Evolutionary conservation across 2,329 filamentous ascomycete species (phyloP).

Genomic region (Hypoxylon sp.): DNA sequence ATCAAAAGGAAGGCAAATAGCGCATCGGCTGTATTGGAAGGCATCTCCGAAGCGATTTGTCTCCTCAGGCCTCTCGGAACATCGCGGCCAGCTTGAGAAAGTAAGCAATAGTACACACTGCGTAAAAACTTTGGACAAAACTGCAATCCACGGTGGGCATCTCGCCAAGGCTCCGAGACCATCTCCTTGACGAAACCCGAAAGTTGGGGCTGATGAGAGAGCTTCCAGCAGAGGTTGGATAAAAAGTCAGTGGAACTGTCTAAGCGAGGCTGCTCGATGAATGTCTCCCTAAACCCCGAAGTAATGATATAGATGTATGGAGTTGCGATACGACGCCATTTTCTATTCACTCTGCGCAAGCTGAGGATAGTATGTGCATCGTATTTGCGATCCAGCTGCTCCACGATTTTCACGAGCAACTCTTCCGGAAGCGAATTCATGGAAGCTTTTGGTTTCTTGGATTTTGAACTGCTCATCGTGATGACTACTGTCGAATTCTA

Average conservation of each 20-base stretch:
- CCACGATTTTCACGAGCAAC: constrained; percentile 8
- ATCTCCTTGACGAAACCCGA: constrained; percentile 25
- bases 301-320: constrained; percentile 15
- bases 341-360: constrained; percentile 24
- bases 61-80: neutral
- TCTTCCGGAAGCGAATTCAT: constrained; percentile 25
- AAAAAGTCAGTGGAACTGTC: neutral
- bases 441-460: neutral
- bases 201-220: constrained; percentile 5
- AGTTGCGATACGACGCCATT: constrained; percentile 21
- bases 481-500: neutral
- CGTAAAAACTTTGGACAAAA: neutral
- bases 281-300: constrained; percentile 3
- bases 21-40: neutral
- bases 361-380: constrained; percentile 15
- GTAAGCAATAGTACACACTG: neutral
- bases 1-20: neutral
- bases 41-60: neutral
- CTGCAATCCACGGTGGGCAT: neutral
- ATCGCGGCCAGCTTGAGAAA: neutral
- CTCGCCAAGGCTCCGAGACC: neutral
- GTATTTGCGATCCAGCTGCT: constrained; percentile 12
- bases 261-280: neutral
- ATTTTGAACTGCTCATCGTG: neutral
- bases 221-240: constrained; percentile 18